Percentiles rank a stretch among this genome's conserved stretches.
phyloP scores from a whole-genome alignment of 768 basidiomycete genomes.

The Rhizopogon vinicolor region DNA sequence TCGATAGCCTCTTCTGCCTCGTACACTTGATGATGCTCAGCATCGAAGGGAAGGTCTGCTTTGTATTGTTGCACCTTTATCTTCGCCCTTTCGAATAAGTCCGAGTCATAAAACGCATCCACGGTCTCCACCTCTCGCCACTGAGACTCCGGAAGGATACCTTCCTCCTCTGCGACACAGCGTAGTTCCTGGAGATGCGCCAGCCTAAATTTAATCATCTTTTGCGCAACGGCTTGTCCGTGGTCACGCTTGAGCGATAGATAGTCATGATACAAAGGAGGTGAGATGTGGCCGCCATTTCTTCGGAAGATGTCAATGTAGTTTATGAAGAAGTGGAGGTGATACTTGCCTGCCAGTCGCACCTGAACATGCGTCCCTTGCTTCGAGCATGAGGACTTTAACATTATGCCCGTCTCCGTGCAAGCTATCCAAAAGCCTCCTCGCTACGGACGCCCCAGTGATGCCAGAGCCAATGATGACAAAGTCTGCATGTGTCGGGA shows the following conservation, averaged over 20 bases:
- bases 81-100: constrained; percentile 39
- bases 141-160: constrained; percentile 47
- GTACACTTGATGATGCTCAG: constrained; percentile 26
- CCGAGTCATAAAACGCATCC: constrained; percentile 48
- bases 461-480: constrained; percentile 79
- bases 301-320: constrained; percentile 24
- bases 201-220: constrained; percentile 57
- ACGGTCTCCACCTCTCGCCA: constrained; percentile 53
- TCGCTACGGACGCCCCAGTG: constrained; percentile 59
- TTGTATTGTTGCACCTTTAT: constrained; percentile 39
- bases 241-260: constrained; percentile 36
- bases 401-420: constrained; percentile 22
- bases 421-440: constrained; percentile 42
- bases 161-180: constrained; percentile 48
- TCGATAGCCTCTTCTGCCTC: constrained; percentile 29
- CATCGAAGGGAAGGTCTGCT: constrained; percentile 47
- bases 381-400: constrained; percentile 73
- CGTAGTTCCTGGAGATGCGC: constrained; percentile 50
- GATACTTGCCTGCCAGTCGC: constrained; percentile 64
- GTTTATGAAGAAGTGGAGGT: background rate
- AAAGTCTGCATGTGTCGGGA: constrained; percentile 48
- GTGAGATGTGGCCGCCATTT: constrained; percentile 69
- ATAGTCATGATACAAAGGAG: constrained; percentile 59
- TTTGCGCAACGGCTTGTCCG: constrained; percentile 43
- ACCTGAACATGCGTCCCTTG: constrained; percentile 70